A percentile compares a stretch with the other conserved stretches of the same genome.
Evolutionary conservation across 2,329 filamentous ascomycete species (phyloP).

Genomic region (Arthroderma sp.): DNA sequence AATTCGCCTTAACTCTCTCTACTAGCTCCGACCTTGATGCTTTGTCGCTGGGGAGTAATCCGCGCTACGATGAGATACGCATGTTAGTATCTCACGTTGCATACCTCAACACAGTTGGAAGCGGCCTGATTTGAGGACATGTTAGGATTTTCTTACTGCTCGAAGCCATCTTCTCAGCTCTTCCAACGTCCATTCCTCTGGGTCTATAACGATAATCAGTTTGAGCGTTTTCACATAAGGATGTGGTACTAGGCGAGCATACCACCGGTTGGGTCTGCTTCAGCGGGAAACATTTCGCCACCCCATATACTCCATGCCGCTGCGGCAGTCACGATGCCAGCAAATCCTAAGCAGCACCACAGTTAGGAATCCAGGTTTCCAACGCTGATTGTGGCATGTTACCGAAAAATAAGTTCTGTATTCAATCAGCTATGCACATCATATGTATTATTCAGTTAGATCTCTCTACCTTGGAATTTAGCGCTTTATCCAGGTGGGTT

Average conservation of each 20-base stretch:
- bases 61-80: conserved; percentile 37
- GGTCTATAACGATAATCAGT: conserved; percentile 33
- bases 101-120: not conserved
- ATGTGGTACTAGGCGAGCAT: conserved; percentile 25
- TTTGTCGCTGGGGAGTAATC: conserved; percentile 45
- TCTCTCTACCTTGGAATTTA: conserved; percentile 51
- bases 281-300: conserved; percentile 64
- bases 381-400: conserved; percentile 11
- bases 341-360: conserved; percentile 47
- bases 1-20: conserved; percentile 55
- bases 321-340: conserved; percentile 66
- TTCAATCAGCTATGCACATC: conserved; percentile 10
- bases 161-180: conserved; percentile 72
- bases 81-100: too few species aligned
- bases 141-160: conserved; percentile 41
- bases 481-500: conserved; percentile 53
- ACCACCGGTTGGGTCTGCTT: conserved; percentile 65
- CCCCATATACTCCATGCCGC: conserved; percentile 79
- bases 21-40: conserved; percentile 52
- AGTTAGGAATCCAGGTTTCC: conserved; percentile 2
- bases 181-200: conserved; percentile 60
- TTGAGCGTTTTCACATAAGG: conserved; percentile 1
- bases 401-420: conserved; percentile 59
- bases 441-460: not conserved
- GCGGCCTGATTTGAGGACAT: not conserved